Evolutionary conservation across 2,329 filamentous ascomycete genomes (phyloP).

Genomic region (Xylaria arbuscula): DNA sequence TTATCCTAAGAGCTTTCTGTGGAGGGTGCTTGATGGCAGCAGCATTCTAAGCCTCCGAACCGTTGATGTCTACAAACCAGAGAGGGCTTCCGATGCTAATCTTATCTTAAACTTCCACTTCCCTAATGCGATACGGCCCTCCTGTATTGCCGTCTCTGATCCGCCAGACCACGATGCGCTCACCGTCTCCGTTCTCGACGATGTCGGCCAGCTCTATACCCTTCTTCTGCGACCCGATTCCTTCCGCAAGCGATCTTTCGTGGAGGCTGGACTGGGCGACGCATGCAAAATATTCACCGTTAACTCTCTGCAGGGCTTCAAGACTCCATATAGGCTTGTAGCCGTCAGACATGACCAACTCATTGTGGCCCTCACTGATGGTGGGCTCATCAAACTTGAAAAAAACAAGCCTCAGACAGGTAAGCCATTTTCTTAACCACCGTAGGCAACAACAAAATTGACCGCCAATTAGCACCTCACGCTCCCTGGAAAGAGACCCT

Average conservation of each 20-base stretch:
- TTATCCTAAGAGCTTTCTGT: conserved; percentile 87
- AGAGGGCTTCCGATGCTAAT: conserved; percentile 73
- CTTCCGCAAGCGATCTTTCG: conserved; percentile 75
- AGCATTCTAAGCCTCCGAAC: conserved; percentile 84
- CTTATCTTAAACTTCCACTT: conserved; percentile 84
- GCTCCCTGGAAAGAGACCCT: conserved; percentile 76
- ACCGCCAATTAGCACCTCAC: conserved; percentile 46
- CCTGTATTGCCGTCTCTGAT: conserved; percentile 86
- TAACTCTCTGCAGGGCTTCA: conserved; percentile 75
- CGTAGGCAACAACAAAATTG: conserved; percentile 32
- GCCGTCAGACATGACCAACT: conserved; percentile 79
- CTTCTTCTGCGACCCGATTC: conserved; percentile 85
- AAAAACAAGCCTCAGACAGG: conserved; percentile 63
- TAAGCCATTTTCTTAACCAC: conserved; percentile 48
- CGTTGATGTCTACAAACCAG: conserved; percentile 80
- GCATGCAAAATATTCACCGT: conserved; percentile 80
- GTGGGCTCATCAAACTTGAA: conserved; percentile 77
- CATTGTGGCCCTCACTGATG: conserved; percentile 83
- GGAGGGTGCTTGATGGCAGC: conserved; percentile 86
- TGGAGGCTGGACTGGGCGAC: conserved; percentile 79
- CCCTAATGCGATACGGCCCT: conserved; percentile 75
- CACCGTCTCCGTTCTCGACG: conserved; percentile 72
- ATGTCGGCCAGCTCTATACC: conserved; percentile 83
- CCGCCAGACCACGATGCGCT: conserved; percentile 70
- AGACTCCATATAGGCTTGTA: conserved; percentile 82